Evolutionary conservation across 768 basidiomycete genomes (phyloP), one percentile per base, ranked within the genome.

Genomic region (Cantharellus anzutake): DNA sequence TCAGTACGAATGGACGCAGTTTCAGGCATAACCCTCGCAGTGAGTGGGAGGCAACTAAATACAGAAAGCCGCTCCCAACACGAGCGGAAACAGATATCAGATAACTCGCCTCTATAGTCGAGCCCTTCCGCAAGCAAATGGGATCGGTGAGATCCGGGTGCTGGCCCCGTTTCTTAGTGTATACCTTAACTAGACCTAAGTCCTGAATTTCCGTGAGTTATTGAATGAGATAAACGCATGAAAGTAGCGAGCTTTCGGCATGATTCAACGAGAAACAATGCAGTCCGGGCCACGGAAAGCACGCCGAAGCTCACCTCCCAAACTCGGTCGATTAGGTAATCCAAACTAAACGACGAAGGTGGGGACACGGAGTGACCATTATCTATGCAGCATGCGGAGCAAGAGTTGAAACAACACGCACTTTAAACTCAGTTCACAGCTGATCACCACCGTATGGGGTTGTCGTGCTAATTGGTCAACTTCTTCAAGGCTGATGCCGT

Each of bases 101-200:
- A 59, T 37, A 86, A 29, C 20, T 29, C 20, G 20, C 87, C 76
- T 97, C 93, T 57, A 98, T 85, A 2, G 89, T 92, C 2, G 94
- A 90, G 0, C 94, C 96, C 68, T 80, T 84, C 61, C 94, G 78
- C 61, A 97, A 65, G 60, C 73, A 73, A 56, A 98, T 81, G 35
- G 96, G 96, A 70, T 99, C 96, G 1, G 75, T 71, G 7, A 99
- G 71, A 69, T 98, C 96, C 2, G 96, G 93, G 64, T 86, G 86
- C 39, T 77, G 86, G n/a, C 94, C 96, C 51, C 96, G 78, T 69
- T 93, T 93, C 73, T 99, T 99, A 2, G 96, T 99, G 71, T 97
- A 99, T 51, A 99, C 81, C 67, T 92, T 93, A 59, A 85, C 84
- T 4, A 89, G 76, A 58, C 76, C 73, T n/a, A 91, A 76, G 61